Conservation (phyloP, 2,329 filamentous ascomycete species). For the Apiospora phragmitis region DNA sequence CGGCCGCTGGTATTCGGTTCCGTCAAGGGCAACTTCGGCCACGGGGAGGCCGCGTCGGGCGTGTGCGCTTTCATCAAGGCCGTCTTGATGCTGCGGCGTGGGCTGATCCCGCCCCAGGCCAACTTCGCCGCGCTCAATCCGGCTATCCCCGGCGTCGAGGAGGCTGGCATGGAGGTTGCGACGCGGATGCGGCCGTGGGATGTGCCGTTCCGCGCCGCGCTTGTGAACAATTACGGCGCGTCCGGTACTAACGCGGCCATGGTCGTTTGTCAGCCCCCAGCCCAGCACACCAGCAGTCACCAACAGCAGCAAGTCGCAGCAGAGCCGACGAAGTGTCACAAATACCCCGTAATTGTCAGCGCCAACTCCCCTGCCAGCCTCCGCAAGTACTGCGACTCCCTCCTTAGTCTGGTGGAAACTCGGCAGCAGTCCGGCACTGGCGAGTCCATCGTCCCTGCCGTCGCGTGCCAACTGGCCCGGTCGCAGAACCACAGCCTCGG, state of each 20-base stretch:
- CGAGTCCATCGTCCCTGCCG: neutral
- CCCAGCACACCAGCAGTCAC: neutral
- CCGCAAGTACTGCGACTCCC: neutral
- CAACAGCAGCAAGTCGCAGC: no score
- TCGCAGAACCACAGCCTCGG: neutral
- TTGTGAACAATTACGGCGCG: conserved; percentile 21
- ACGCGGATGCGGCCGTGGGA: neutral
- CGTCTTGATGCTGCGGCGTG: conserved; percentile 19
- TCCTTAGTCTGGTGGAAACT: neutral
- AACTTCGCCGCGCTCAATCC: conserved; percentile 11
- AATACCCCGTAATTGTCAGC: neutral
- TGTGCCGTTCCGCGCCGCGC: neutral
- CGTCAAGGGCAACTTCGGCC: neutral
- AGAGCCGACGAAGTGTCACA: conserved; percentile 1
- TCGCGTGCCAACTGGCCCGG: neutral
- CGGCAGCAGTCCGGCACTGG: neutral
- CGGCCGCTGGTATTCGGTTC: neutral
- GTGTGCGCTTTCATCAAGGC: conserved; percentile 19
- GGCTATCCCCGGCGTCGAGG: neutral
- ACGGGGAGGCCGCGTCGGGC: conserved; percentile 15
- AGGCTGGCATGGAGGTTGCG: neutral
- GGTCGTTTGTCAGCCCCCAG: conserved; percentile 12
- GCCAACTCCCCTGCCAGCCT: neutral
- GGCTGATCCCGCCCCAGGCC: conserved; percentile 17
- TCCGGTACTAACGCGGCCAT: conserved; percentile 20